Evolutionary conservation across 1,284 basidiomycete genomes (phyloP).

Genomic region (Cryptococcus maquisensis): DNA sequence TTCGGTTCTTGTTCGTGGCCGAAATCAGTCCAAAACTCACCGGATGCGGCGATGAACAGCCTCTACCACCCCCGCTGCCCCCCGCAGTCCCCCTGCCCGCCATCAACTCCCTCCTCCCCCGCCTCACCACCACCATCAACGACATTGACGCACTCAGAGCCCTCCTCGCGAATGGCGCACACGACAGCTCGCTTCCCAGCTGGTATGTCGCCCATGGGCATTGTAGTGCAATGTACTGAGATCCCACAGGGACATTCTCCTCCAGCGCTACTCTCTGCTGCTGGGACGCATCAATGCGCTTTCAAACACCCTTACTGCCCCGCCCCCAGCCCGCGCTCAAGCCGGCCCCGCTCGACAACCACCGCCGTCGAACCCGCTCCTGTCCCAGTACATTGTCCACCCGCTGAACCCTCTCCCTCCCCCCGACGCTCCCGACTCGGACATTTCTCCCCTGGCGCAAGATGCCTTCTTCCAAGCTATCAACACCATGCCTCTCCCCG

Average conservation of each 20-base stretch:
- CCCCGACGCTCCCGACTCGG: background rate
- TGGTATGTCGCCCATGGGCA: constrained; percentile 26
- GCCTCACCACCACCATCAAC: constrained; percentile 39
- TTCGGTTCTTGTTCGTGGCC: background rate
- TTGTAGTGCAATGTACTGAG: background rate
- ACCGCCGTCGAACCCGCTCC: constrained; percentile 5
- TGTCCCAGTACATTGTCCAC: constrained; percentile 31
- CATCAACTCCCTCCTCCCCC: constrained; percentile 36
- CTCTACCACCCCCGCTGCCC: constrained; percentile 18
- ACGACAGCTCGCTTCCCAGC: constrained; percentile 34
- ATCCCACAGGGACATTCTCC: constrained; percentile 31
- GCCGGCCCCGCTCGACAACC: background rate
- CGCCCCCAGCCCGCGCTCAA: constrained; percentile 5
- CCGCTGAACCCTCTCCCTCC: constrained; percentile 33
- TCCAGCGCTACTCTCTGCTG: constrained; percentile 40
- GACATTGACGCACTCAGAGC: constrained; percentile 39
- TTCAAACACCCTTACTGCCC: constrained; percentile 24
- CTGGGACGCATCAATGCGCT: constrained; percentile 35
- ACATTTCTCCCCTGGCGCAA: constrained; percentile 21
- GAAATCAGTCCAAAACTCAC: background rate
- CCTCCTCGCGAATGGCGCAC: constrained; percentile 28
- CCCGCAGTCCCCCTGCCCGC: constrained; percentile 27
- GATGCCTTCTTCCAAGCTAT: constrained; percentile 38
- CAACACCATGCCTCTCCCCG: constrained; percentile 22
- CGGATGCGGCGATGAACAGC: background rate